A percentile compares a stretch with the other conserved stretches of the same genome.
phyloP scores from a whole-genome alignment of 2,329 filamentous ascomycete genomes.

The Aspergillus glaucus region DNA sequence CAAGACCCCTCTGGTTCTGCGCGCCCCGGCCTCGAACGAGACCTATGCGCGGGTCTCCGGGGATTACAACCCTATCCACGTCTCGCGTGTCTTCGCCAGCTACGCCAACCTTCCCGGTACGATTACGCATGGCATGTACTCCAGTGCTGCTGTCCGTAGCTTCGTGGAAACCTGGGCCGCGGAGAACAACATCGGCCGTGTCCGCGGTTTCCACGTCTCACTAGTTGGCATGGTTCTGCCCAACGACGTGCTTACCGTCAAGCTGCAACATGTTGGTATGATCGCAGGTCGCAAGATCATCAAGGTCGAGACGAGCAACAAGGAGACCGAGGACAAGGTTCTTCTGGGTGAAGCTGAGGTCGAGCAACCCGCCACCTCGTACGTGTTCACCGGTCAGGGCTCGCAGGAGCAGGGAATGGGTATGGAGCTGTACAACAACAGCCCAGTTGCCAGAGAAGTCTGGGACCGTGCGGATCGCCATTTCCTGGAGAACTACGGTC shows the following conservation, averaged over 20 bases:
- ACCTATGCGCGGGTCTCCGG: constrained; percentile 96
- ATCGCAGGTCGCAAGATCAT: constrained; percentile 97
- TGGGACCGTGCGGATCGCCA: constrained; percentile 98
- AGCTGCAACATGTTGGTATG: constrained; percentile 95
- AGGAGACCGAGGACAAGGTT: constrained; percentile 94
- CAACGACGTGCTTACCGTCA: constrained; percentile 91
- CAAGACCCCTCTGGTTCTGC: constrained; percentile 79
- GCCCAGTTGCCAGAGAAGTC: constrained; percentile 88
- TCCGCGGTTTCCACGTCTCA: constrained; percentile 93
- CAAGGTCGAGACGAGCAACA: constrained; percentile 94
- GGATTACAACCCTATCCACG: constrained; percentile 98
- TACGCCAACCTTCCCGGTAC: constrained; percentile 95
- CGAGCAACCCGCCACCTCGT: constrained; percentile 92
- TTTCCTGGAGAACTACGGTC: constrained; percentile 97
- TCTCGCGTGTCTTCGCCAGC: constrained; percentile 90
- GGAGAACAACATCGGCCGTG: constrained; percentile 95
- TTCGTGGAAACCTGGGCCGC: constrained; percentile 98
- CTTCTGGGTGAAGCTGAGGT: constrained; percentile 92
- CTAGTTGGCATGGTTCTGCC: constrained; percentile 98
- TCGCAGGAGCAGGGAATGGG: constrained; percentile 99
- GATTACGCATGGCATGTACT: constrained; percentile 99
- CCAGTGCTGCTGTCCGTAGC: constrained; percentile 89
- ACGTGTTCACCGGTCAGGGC: constrained; percentile 97
- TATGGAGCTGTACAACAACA: constrained; percentile 96
- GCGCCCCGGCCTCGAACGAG: constrained; percentile 92